Base-by-base conservation (phyloP, 2,329 filamentous ascomycete species). In the Metarhizium sp. region DNA sequence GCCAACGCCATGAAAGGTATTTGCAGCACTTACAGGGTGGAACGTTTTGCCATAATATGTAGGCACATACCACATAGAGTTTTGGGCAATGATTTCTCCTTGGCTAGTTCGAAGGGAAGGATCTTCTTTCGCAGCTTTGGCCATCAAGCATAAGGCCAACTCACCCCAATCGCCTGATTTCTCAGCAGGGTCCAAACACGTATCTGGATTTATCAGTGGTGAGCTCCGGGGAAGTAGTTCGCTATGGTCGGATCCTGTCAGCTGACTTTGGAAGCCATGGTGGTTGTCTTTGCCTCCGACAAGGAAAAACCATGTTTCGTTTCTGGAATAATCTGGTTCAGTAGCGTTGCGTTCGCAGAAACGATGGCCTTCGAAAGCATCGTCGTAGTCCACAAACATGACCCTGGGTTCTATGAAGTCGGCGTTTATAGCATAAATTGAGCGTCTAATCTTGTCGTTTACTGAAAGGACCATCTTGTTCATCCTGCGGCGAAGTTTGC, bases 301-400 rank as follows among this genome's bases (percentile, higher is more conserved):
- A 30, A 75, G 69, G 58, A 77, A 78, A 58, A 78, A 78, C 73
- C 73, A 78, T 0, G 73, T 77, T 25, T 74, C 73, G 20, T 65
- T 66, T 34, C 73, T 67, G 4, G 61, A 59, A 54, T 76, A 76
- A 51, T 74, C 75, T 6, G 75, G 75, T 60, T 78, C 75, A 13
- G 60, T 63, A 4, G 73, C 68, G 48, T 61, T 63, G 16, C 61
- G 65, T 59, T 74, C 72, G 58, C 72, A 74, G 57, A 74, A 78
- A 6, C 75, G 72, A 59, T 78, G 75, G 4, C 74, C 74, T 1
- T 73, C 71, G 56, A 77, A 78, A 5, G 58, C 63, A 6, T 59
- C 61, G 52, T 78, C 75, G 55, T 75, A 75, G 58, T 78, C 69
- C 46, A 77, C 70, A 61, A 78, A 77, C 3, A 74, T 36, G 1